Percentiles rank a stretch among this genome's conserved stretches.
These are phyloP conservation scores for Lonicera japonica DNA, from an alignment of 129 eudicot genomes.

Conservation along the genomic window DNA sequence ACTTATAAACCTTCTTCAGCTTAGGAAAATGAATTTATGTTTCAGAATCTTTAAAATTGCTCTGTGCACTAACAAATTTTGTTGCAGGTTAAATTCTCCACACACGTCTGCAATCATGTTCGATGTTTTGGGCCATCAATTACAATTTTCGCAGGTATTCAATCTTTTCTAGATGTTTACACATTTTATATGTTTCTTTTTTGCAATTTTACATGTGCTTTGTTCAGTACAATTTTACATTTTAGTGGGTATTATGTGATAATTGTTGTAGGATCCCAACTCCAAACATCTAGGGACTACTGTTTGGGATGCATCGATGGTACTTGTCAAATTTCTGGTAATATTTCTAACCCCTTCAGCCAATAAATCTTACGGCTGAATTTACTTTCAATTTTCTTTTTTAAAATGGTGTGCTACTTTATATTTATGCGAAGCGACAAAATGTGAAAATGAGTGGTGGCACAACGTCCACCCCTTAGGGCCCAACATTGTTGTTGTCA, in stretches of 20 bases:
- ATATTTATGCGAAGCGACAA: neutral
- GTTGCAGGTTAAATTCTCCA: slow-evolving; percentile 71
- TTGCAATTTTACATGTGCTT: neutral
- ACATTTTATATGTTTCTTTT: neutral
- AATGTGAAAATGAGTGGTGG: neutral
- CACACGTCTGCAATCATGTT: slow-evolving; percentile 63
- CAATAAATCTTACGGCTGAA: neutral
- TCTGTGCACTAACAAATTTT: neutral
- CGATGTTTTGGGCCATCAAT: slow-evolving; percentile 76
- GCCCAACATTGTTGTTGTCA: no score
- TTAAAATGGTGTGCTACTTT: neutral
- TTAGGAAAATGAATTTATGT: no score
- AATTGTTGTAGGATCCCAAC: slow-evolving; percentile 70
- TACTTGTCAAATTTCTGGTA: slow-evolving; percentile 87
- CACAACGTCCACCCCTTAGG: neutral
- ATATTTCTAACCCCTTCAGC: neutral
- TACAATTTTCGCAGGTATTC: slow-evolving; percentile 79
- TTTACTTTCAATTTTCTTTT: neutral
- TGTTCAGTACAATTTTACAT: neutral
- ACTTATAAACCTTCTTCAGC: no score
- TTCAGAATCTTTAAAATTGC: neutral
- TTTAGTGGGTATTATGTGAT: neutral
- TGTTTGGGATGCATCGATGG: slow-evolving; percentile 99
- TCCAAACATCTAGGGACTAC: slow-evolving; percentile 97
- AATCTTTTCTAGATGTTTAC: neutral